Percentiles rank a stretch among this genome's conserved stretches.
These are phyloP conservation scores for Ascochyta fabae DNA, from an alignment of 2,329 filamentous ascomycete genomes.

Conservation along the genomic window DNA sequence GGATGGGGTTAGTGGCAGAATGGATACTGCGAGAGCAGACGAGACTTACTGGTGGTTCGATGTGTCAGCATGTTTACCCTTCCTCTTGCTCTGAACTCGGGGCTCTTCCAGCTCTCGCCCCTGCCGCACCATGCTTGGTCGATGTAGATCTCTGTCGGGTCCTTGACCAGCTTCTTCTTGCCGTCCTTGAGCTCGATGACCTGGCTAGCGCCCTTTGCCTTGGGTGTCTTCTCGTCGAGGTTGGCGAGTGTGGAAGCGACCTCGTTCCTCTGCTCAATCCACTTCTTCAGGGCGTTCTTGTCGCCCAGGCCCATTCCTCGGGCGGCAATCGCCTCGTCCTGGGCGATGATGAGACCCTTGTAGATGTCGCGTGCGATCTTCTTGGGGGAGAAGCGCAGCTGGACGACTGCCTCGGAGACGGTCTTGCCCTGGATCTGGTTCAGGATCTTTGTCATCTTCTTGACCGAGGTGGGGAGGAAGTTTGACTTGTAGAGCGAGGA, in stretches of 20 bases:
- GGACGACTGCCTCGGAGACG: slow-evolving; percentile 89
- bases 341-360: slow-evolving; percentile 79
- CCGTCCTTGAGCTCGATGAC: slow-evolving; percentile 76
- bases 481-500: slow-evolving; percentile 68
- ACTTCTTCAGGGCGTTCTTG: slow-evolving; percentile 28
- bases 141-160: slow-evolving; percentile 86
- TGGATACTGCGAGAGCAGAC: background rate
- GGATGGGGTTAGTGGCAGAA: background rate
- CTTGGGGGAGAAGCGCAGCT: slow-evolving; percentile 97
- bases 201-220: slow-evolving; percentile 52
- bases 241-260: slow-evolving; percentile 15
- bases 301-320: slow-evolving; percentile 80
- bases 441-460: slow-evolving; percentile 88
- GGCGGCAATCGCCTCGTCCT: slow-evolving; percentile 78
- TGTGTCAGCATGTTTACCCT: slow-evolving; percentile 70
- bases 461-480: slow-evolving; percentile 81
- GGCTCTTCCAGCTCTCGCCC: slow-evolving; percentile 57
- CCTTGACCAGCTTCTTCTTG: slow-evolving; percentile 70
- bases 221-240: slow-evolving; percentile 20
- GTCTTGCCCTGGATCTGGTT: slow-evolving; percentile 91
- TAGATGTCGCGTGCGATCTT: slow-evolving; percentile 82
- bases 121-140: slow-evolving; percentile 92
- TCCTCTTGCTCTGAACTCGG: slow-evolving; percentile 79
- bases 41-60: slow-evolving; percentile 74
- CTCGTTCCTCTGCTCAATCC: slow-evolving; percentile 25